Evolutionary conservation across 371 early-diverging fungal genomes (phyloP).

Genomic region (Dentiscutata heterogama): DNA sequence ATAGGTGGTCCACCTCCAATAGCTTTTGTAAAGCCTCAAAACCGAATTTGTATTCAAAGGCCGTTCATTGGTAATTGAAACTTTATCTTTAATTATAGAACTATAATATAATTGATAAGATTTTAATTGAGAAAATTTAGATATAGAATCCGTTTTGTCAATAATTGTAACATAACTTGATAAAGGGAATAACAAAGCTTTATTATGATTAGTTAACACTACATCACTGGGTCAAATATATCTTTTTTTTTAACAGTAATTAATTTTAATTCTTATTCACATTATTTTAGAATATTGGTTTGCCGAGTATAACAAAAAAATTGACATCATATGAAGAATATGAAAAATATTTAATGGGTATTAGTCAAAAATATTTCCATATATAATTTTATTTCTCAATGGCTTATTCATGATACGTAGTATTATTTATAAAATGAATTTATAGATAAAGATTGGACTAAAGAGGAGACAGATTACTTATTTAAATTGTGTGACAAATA

Average conservation of each 20-base stretch:
- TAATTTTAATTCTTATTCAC: neutral
- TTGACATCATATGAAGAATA: conserved; percentile 81
- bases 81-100: neutral
- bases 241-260: neutral
- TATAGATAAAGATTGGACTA: conserved; percentile 81
- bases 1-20: conserved; percentile 79
- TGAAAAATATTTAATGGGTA: conserved; percentile 48
- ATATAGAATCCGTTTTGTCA: too few species aligned
- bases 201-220: neutral
- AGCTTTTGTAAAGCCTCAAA: conserved; percentile 74
- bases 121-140: neutral
- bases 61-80: conserved; percentile 65
- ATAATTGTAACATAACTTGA: too few species aligned
- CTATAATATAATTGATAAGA: neutral
- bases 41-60: conserved; percentile 72
- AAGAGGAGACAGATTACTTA: conserved; percentile 88
- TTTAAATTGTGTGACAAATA: conserved; percentile 77
- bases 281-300: conserved; percentile 68
- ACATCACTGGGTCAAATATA: neutral
- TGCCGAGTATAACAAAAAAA: conserved; percentile 72
- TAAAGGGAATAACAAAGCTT: too few species aligned
- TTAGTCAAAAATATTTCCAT: conserved; percentile 51
- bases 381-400: neutral
- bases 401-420: too few species aligned
- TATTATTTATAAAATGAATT: neutral